Conservation (phyloP, 2,329 filamentous ascomycete genomes). For the Cercospora sojina region DNA sequence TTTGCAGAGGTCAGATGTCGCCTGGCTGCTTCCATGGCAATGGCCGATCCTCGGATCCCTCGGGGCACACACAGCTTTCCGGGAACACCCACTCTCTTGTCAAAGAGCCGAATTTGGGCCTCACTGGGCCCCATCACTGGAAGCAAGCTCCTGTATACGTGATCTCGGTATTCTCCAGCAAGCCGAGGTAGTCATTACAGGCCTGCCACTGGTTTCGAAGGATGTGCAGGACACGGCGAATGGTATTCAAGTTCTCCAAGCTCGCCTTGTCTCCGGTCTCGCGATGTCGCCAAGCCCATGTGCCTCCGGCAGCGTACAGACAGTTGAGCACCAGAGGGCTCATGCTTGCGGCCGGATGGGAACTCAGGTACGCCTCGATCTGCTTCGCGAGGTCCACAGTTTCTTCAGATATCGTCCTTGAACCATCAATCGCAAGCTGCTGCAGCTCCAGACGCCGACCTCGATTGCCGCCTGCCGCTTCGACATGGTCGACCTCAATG, state of each 20-base stretch:
- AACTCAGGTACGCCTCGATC: constrained; percentile 9
- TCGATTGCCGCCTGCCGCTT: constrained; percentile 17
- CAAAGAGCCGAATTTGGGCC: not conserved
- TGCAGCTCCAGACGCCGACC: constrained; percentile 25
- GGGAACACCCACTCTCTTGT: not conserved
- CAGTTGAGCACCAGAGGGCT: constrained; percentile 19
- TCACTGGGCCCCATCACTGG: not conserved
- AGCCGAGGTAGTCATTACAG: constrained; percentile 8
- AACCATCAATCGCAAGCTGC: constrained; percentile 24
- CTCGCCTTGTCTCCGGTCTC: constrained; percentile 20
- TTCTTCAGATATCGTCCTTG: constrained; percentile 14
- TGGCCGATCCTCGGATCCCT: too few species aligned
- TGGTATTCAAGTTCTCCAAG: constrained; percentile 12
- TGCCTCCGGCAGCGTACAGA: constrained; percentile 21
- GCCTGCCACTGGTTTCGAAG: constrained; percentile 8
- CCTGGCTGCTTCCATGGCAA: too few species aligned
- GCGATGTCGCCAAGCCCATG: constrained; percentile 24
- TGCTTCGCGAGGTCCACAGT: constrained; percentile 17
- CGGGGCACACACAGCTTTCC: too few species aligned
- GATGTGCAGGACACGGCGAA: constrained; percentile 8
- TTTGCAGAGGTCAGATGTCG: too few species aligned
- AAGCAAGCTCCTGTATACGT: constrained; percentile 8
- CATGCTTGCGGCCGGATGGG: constrained; percentile 11
- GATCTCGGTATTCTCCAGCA: constrained; percentile 14
- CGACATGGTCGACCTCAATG: constrained; percentile 23